A percentile compares a stretch with the other conserved stretches of the same genome.
phyloP scores from a whole-genome alignment of 176 grass and related monocot genomes.

The Pharus latifolius region DNA sequence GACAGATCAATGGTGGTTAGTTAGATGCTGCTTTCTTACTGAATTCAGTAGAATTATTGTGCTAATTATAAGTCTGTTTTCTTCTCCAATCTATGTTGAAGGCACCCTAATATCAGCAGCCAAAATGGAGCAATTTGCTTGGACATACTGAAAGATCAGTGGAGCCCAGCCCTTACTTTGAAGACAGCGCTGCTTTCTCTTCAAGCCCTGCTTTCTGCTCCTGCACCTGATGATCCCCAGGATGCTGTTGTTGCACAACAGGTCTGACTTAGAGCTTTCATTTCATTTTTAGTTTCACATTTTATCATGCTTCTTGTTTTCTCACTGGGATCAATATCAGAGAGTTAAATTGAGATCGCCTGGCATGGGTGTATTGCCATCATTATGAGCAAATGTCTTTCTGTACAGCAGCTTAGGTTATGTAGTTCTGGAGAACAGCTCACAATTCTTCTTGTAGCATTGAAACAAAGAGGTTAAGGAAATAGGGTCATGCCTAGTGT shows the following conservation, averaged over 20 bases:
- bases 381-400: not conserved
- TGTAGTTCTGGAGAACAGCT: not conserved
- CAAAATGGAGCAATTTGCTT: conserved; percentile 99
- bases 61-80: not conserved
- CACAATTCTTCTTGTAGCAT: not conserved
- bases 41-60: not conserved
- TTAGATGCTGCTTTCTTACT: not conserved
- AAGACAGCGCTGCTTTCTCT: conserved; percentile 90
- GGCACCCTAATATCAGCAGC: conserved; percentile 99
- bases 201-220: conserved; percentile 87
- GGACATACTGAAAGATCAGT: conserved; percentile 99
- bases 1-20: not conserved
- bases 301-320: not conserved
- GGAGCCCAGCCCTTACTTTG: conserved; percentile 96
- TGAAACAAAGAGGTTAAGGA: not conserved
- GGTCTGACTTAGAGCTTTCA: conserved; percentile 30
- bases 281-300: not conserved
- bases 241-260: conserved; percentile 98
- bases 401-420: not conserved
- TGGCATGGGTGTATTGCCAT: not conserved
- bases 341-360: not conserved
- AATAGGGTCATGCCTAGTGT: not conserved
- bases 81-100: conserved; percentile 36
- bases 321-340: not conserved
- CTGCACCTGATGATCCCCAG: conserved; percentile 93